Evolutionary conservation across 129 eudicot genomes (phyloP), one percentile per base, ranked within the genome.

Genomic region (Saussurea involucrata): DNA sequence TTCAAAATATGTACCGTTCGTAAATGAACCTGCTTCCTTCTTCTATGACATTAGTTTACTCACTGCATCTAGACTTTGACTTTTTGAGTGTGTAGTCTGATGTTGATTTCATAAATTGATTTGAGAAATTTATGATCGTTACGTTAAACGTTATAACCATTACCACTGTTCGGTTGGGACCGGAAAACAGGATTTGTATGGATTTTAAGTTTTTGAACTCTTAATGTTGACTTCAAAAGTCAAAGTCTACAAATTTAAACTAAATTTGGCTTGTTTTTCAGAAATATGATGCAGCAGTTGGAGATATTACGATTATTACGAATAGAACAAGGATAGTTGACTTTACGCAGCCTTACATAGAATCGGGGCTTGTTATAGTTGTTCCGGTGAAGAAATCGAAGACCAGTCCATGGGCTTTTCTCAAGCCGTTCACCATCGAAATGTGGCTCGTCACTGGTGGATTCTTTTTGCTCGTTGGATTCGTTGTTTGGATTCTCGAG

Each of bases 281-380:
- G 99, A 83, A 78, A 78, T 95, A 76, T 67, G 99, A 95, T 95
- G 99, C 97, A 64, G 99, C 92, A 69, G 99, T 95, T 73, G 99
- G 99, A 64, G 99, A 95, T 71, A 74, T 95, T 31, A 92, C 99
- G 1, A 95, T 92, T 31, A 84, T 85, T 11, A 95, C 96, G 75
- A 95, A 88, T 68, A 84, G 99, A 73, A 92, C 99, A 5, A 82
- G 95, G 76, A 78, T 90, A 66, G 99, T 95, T 80, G 99, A 95
- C 83, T 95, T 95, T 29, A 95, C 99, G 10, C 99, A 95, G 61
- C 99, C 99, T 61, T 95, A 69, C 72, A 89, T 89, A 89, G 99
- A 92, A 82, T 95, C 99, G 0, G 99, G 99, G 22, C 92, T 95
- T n/a, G 96, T 95, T 15, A 85, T 95, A 20, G 88, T 95, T 68